phyloP scores from a whole-genome alignment of 2,329 filamentous ascomycete species.

The Trematosphaeria pertusa region DNA sequence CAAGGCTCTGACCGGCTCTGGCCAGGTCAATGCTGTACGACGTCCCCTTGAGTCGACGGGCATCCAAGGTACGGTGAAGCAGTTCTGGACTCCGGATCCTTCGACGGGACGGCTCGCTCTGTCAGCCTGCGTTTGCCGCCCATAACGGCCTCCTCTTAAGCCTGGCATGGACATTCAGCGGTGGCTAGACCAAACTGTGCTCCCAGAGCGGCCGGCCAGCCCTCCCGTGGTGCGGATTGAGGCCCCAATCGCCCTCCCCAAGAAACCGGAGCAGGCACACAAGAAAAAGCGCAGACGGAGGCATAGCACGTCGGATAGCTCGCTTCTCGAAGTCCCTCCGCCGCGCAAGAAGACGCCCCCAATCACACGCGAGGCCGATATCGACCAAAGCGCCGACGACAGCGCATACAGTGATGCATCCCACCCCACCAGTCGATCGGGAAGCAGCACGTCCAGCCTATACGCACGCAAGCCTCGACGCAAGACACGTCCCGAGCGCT shows the following conservation, averaged over 20 bases:
- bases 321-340: conserved; percentile 37
- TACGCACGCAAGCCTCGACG: conserved; percentile 55
- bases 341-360: conserved; percentile 13
- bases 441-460: conserved; percentile 24
- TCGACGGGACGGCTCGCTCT: conserved; percentile 30
- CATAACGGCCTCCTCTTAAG: conserved; percentile 6
- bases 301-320: conserved; percentile 50
- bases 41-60: conserved; percentile 14
- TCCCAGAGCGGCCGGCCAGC: conserved; percentile 38
- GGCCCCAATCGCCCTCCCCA: conserved; percentile 28
- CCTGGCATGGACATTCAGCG: conserved; percentile 52
- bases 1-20: conserved; percentile 23
- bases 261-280: conserved; percentile 20
- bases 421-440: conserved; percentile 21
- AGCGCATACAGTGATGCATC: conserved; percentile 23
- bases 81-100: conserved; percentile 6
- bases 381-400: conserved; percentile 15
- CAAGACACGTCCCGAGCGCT: conserved; percentile 56
- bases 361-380: conserved; percentile 10
- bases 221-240: conserved; percentile 25
- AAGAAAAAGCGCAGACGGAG: conserved; percentile 37
- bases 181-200: conserved; percentile 53
- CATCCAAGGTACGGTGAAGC: conserved; percentile 17
- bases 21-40: conserved; percentile 36
- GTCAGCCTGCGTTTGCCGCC: conserved; percentile 23